Conservation (phyloP, 2,329 filamentous ascomycete genomes). For the Pestalotiopsis fici region DNA sequence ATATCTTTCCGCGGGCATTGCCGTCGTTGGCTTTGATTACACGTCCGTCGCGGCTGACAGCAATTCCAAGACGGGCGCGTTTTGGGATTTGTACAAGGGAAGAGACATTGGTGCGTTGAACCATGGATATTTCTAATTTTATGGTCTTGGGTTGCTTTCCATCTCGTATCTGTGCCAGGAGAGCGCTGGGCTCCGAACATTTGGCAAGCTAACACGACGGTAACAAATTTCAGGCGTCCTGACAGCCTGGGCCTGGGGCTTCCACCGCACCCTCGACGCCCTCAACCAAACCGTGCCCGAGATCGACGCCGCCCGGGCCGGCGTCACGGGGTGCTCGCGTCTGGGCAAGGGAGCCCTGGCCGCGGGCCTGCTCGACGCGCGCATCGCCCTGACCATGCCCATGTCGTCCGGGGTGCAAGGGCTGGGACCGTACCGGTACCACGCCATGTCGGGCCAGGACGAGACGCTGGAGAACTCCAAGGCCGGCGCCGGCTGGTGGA, state of each 20-base stretch:
- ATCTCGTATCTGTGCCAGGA: background rate
- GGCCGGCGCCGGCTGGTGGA: constrained; percentile 57
- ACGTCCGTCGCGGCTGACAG: constrained; percentile 48
- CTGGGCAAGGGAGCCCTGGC: constrained; percentile 56
- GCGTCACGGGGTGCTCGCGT: constrained; percentile 56
- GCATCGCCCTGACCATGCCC: constrained; percentile 55
- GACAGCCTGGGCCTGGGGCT: constrained; percentile 57
- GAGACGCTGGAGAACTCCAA: constrained; percentile 51
- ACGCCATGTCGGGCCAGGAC: constrained; percentile 44
- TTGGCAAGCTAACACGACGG: background rate
- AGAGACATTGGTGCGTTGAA: constrained; percentile 42
- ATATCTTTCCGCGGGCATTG: constrained; percentile 47
- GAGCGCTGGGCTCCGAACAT: too few species aligned
- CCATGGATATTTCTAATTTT: background rate
- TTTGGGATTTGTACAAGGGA: constrained; percentile 50
- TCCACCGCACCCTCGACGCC: constrained; percentile 53
- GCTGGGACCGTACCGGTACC: constrained; percentile 53
- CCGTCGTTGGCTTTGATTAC: constrained; percentile 51
- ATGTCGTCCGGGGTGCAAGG: constrained; percentile 59
- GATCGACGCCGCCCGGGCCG: constrained; percentile 41
- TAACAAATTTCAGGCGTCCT: constrained; percentile 38
- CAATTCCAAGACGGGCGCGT: constrained; percentile 48
- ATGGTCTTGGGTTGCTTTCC: too few species aligned
- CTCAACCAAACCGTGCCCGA: constrained; percentile 47
- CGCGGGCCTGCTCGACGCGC: constrained; percentile 50